Conservation (phyloP, 108 stramenopile genomes). For the Epithemia pelagica region DNA sequence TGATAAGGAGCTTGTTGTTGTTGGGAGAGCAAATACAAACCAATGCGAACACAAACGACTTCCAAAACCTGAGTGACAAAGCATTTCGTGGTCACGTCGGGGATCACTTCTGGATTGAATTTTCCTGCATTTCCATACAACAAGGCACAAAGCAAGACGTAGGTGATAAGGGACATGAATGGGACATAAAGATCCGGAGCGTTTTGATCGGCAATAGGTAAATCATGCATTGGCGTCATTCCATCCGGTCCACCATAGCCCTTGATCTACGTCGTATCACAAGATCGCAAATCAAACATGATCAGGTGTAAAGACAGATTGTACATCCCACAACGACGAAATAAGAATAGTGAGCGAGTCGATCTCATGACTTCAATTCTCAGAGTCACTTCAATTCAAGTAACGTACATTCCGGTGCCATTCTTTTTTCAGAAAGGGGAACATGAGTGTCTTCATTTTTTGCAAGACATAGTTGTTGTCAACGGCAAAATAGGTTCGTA, state of each 20-base stretch:
- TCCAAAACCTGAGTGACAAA: conserved; percentile 85
- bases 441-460: conserved; percentile 83
- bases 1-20: background rate
- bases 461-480: conserved; percentile 89
- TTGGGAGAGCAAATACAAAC: conserved; percentile 54
- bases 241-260: conserved; percentile 6
- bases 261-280: conserved; percentile 6
- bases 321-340: no score
- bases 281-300: no score
- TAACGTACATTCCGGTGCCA: conserved; percentile 71
- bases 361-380: no score
- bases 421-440: conserved; percentile 73
- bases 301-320: no score
- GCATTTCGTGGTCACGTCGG: conserved; percentile 85
- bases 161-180: conserved; percentile 91
- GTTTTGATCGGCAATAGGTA: conserved; percentile 86
- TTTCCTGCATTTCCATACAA: conserved; percentile 82
- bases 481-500: conserved; percentile 91
- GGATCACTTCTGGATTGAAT: conserved; percentile 89
- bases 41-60: conserved; percentile 80
- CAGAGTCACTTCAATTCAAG: no score
- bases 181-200: conserved; percentile 98
- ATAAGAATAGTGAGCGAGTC: no score
- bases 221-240: conserved; percentile 36
- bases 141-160: conserved; percentile 88